Conservation (phyloP, 129 eudicot genomes). For the Chrysanthemum lavandulifolium region DNA sequence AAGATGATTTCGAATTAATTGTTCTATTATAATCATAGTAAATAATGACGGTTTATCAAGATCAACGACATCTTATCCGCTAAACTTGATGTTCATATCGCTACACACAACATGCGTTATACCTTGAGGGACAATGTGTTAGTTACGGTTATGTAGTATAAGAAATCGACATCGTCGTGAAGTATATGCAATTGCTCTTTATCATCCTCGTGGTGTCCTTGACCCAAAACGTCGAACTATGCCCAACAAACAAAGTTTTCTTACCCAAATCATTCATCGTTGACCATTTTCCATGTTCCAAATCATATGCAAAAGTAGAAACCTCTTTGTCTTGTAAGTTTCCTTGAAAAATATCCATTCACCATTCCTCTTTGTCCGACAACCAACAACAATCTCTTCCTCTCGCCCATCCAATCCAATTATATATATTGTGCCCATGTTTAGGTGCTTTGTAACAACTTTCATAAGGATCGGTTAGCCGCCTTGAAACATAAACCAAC, state of each 20-base stretch:
- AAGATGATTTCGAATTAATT: too few relatives aligned
- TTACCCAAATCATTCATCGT: neutral
- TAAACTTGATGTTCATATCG: too few relatives aligned
- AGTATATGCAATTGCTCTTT: constrained; percentile 8
- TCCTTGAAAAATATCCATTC: neutral
- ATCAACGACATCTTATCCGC: too few relatives aligned
- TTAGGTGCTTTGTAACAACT: neutral
- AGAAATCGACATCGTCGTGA: neutral
- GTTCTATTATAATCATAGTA: too few relatives aligned
- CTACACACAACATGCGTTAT: too few relatives aligned
- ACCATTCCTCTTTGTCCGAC: neutral
- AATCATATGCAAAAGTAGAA: neutral
- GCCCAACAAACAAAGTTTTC: neutral
- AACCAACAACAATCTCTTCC: neutral
- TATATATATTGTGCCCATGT: neutral
- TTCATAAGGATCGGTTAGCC: neutral
- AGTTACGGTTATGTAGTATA: too few relatives aligned
- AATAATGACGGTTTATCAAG: too few relatives aligned
- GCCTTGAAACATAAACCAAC: neutral
- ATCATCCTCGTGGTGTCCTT: neutral
- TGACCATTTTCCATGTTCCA: neutral
- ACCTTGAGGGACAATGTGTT: too few relatives aligned
- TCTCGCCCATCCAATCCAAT: neutral
- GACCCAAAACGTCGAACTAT: neutral
- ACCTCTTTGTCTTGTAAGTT: neutral